Conservation (phyloP, 495 filamentous ascomycete species). For the Astrothelium subdiscretum region DNA sequence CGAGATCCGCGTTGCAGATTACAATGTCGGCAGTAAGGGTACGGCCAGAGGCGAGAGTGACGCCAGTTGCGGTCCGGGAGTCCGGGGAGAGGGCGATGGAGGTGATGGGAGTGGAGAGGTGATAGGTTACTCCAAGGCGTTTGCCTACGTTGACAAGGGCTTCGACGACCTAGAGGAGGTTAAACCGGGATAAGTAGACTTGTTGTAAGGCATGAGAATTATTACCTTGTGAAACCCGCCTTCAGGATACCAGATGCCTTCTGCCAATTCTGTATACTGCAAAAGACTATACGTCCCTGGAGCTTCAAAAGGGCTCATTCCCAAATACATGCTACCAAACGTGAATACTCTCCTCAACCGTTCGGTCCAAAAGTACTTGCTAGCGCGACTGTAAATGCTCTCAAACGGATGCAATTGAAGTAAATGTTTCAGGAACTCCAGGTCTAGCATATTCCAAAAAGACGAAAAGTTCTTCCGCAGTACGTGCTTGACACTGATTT, state of each 20-base stretch:
- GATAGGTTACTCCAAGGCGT: constrained; percentile 44
- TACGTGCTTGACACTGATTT: constrained; percentile 47
- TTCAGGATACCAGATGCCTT: constrained; percentile 63
- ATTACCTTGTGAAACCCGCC: constrained; percentile 54
- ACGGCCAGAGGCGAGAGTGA: constrained; percentile 41
- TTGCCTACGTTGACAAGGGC: constrained; percentile 45
- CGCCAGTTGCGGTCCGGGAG: constrained; percentile 38
- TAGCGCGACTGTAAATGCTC: constrained; percentile 47
- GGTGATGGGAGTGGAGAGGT: constrained; percentile 40
- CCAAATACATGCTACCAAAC: constrained; percentile 69
- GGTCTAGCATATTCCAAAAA: constrained; percentile 38
- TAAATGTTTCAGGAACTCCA: constrained; percentile 40
- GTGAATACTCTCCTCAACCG: constrained; percentile 54
- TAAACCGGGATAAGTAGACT: background rate
- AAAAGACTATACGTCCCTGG: constrained; percentile 60
- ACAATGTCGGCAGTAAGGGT: constrained; percentile 46
- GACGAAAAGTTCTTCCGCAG: constrained; percentile 50
- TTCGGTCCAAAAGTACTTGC: constrained; percentile 54
- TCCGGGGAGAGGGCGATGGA: constrained; percentile 37
- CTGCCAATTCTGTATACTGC: constrained; percentile 59
- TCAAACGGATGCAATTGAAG: constrained; percentile 52
- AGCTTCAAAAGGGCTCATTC: constrained; percentile 62
- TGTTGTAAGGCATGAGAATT: background rate
- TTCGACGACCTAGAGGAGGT: constrained; percentile 29
- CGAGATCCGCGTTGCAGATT: constrained; percentile 55